Conservation (phyloP, 257 asterid genomes). For the Apocynum venetum region DNA sequence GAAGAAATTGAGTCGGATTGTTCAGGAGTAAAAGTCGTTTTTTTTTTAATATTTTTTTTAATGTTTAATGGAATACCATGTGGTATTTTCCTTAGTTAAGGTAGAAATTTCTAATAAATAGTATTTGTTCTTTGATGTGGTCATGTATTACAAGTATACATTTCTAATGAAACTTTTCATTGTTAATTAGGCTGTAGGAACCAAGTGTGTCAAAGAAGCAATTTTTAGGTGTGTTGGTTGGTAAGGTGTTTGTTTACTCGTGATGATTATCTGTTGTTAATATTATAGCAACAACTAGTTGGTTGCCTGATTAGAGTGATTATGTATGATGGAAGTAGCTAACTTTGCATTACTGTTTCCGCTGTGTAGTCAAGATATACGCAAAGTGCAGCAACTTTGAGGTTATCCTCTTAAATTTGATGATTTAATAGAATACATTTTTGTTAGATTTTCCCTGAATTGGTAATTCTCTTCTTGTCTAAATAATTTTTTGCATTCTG, state of each 20-base stretch:
- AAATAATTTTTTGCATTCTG: background rate
- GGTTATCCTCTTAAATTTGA: background rate
- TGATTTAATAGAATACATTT: background rate
- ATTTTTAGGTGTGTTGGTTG: conserved; percentile 8
- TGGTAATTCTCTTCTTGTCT: background rate
- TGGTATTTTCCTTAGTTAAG: background rate
- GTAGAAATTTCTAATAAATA: background rate
- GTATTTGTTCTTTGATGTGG: background rate
- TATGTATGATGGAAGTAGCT: background rate
- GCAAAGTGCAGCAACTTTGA: background rate
- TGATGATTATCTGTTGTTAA: background rate
- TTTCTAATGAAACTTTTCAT: too few species aligned
- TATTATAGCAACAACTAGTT: background rate
- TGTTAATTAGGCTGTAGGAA: background rate
- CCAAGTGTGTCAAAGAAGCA: background rate
- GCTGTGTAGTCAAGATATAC: background rate
- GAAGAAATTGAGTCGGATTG: background rate
- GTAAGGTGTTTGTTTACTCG: background rate
- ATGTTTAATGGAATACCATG: background rate
- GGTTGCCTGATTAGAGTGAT: background rate
- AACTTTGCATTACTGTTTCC: background rate
- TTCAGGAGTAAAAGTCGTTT: background rate
- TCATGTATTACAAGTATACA: background rate
- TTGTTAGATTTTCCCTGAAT: background rate
- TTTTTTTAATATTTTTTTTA: too few species aligned